These are phyloP conservation scores for Myriosclerotinia curreyana DNA, from an alignment of 2,329 filamentous ascomycete species.

Conservation along the genomic window DNA sequence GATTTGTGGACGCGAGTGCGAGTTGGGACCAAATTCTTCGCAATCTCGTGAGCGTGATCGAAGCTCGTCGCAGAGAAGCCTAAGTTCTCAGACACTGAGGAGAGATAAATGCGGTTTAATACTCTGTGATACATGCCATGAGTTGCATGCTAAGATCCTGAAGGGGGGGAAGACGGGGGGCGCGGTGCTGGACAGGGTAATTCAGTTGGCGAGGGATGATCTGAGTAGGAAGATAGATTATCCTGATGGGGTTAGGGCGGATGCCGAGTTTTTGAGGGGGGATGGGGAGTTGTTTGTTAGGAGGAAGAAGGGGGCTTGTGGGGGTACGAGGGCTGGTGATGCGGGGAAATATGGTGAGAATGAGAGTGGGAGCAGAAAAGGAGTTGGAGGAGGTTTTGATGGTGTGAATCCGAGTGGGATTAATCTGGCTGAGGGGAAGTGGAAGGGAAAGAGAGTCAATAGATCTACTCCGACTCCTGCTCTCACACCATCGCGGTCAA, in stretches of 20 bases:
- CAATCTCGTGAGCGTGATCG: not conserved
- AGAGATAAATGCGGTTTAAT: constrained; percentile 30
- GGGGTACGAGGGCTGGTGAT: not conserved
- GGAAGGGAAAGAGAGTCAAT: not conserved
- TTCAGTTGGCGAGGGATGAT: not conserved
- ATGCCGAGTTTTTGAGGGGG: constrained; percentile 13
- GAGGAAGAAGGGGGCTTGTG: constrained; percentile 2
- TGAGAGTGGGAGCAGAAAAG: not conserved
- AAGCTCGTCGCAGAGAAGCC: not conserved
- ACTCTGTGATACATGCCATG: constrained; percentile 30
- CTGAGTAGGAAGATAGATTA: constrained; percentile 2
- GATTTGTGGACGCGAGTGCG: not conserved
- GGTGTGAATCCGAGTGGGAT: not conserved
- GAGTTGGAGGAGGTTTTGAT: not conserved
- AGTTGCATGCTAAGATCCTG: constrained; percentile 8
- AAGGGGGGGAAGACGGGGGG: constrained; percentile 1
- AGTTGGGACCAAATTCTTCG: too few relatives aligned
- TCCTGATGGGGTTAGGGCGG: constrained; percentile 18
- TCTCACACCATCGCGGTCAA: too few relatives aligned
- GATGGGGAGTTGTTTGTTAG: constrained; percentile 19
- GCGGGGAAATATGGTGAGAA: not conserved
- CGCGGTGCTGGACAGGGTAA: not conserved
- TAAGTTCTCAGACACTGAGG: not conserved
- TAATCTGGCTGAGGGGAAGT: not conserved
- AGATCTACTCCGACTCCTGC: too few relatives aligned